Evolutionary conservation across 2,329 filamentous ascomycete genomes (phyloP), one percentile per base, ranked within the genome.

Genomic region (Chaetothyriales sp.): DNA sequence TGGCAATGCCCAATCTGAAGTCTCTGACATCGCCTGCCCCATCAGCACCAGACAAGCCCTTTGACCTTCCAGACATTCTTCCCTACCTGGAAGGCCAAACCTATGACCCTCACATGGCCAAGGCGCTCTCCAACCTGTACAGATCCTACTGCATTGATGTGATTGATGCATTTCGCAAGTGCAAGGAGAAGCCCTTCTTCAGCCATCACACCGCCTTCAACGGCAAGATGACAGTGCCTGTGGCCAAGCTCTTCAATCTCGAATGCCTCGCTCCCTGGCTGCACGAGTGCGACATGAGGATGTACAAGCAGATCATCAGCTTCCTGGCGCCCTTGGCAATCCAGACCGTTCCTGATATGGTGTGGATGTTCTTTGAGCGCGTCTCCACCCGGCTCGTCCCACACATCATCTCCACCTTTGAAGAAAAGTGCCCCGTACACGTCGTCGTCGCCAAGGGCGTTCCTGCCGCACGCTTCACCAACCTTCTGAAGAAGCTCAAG

Each of bases 281-380:
- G 55, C 86, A 92, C 65, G 85, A 94, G 66, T 95, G 88, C 65
- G 92, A 98, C 66, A 94, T 92, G 70, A 77, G 90, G 33, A 86
- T 95, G 71, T 98, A 98, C 65, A 89, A 97, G 66, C 89, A 89
- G 60, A 95, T 97, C 85, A 89, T 95, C 70, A 83, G 84, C 50
- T 94, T 95, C 55, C 81, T 97, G 43, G 85, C 86, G 1, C 82
- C 83, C n/a, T 75, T 97, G 43, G 92, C 88, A 3, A 76, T 95
- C 6, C 89, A 97, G 66, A 89, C 95, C 13, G 84, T 94, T 3
- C 92, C 92, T 1, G 86, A 89, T 53, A 78, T 83, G 2, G 89
- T 97, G 5, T 75, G 95, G 54, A 86, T 89, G 62, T 89, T 89
- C 1, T 77, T 98, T 29, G 81, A 86, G 59, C 90, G 83, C 59